A percentile compares a stretch with the other conserved stretches of the same genome.
These are phyloP conservation scores for Colletotrichum melonis DNA, from an alignment of 2,329 filamentous ascomycete species.

Conservation along the genomic window DNA sequence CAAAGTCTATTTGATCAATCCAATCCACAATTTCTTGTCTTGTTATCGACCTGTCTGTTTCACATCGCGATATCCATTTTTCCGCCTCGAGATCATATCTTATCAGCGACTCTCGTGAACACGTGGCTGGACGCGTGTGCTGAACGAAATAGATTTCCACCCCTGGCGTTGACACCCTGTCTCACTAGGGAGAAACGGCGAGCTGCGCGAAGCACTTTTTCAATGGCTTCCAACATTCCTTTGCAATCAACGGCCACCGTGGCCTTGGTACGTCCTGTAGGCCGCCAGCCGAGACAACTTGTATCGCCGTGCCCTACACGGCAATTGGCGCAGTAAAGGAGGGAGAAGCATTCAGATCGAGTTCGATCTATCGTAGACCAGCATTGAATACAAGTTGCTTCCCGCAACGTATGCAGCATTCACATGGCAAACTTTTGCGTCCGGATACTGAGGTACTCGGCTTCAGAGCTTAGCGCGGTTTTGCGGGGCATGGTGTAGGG, in stretches of 20 bases:
- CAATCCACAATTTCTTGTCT: constrained; percentile 16
- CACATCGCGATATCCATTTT: constrained; percentile 18
- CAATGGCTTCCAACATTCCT: not conserved
- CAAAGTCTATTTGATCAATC: constrained; percentile 29
- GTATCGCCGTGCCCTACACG: not conserved
- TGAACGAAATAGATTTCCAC: constrained; percentile 5
- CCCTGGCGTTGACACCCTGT: not conserved
- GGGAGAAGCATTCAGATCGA: not conserved
- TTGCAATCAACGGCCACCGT: not conserved
- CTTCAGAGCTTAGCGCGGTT: not conserved
- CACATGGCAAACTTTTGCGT: not conserved
- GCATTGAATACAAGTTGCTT: too few species aligned
- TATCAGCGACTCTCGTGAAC: constrained; percentile 4
- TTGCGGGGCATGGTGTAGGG: not conserved
- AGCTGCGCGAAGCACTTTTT: not conserved
- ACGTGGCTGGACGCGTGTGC: constrained; percentile 32
- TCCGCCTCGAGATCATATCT: constrained; percentile 4
- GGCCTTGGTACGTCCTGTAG: not conserved
- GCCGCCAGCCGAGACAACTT: not conserved
- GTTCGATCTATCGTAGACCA: not conserved
- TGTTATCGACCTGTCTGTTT: constrained; percentile 15
- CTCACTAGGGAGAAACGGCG: not conserved
- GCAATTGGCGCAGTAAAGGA: not conserved
- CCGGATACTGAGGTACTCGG: too few species aligned
- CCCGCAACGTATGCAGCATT: too few species aligned